Conservation (phyloP, 225 moss, liverwort and hornwort genomes). For the Pseudoscleropodium purum region DNA sequence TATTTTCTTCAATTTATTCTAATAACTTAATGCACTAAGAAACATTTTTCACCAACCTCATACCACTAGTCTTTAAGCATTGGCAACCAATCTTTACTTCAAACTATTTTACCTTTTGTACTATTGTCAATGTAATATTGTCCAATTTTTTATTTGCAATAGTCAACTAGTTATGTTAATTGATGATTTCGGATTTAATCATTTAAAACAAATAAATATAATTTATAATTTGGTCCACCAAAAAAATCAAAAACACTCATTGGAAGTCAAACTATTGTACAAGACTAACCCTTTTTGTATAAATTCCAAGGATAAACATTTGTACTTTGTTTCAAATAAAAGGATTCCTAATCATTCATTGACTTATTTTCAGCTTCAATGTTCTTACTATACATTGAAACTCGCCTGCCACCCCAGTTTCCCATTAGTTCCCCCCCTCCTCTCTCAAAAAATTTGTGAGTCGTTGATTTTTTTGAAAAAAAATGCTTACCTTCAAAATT, state of each 20-base stretch:
- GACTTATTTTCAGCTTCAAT: not conserved
- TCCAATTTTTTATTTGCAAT: not conserved
- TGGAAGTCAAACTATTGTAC: not conserved
- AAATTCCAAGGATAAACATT: not conserved
- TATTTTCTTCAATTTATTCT: not conserved
- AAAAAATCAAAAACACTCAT: not conserved
- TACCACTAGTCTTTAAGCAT: not conserved
- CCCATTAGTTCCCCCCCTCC: too few relatives aligned
- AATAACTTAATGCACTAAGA: accelerated
- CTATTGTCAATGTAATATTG: accelerated
- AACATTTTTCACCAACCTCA: not conserved
- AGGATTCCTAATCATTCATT: not conserved
- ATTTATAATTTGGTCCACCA: too few relatives aligned
- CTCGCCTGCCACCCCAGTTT: too few relatives aligned
- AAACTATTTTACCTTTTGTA: not conserved
- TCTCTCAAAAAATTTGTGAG: too few relatives aligned
- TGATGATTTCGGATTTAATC: not conserved
- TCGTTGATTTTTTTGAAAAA: too few relatives aligned
- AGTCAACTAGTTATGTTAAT: accelerated
- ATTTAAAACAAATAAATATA: not conserved
- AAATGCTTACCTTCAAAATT: too few relatives aligned
- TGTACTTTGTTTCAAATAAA: not conserved
- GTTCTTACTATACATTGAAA: too few relatives aligned
- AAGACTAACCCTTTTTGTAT: not conserved
- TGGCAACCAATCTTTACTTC: not conserved